Evolutionary conservation across 805 yeast species (phyloP), one percentile per base, ranked within the genome.

Genomic region (Sungouiozyma intestinalis): DNA sequence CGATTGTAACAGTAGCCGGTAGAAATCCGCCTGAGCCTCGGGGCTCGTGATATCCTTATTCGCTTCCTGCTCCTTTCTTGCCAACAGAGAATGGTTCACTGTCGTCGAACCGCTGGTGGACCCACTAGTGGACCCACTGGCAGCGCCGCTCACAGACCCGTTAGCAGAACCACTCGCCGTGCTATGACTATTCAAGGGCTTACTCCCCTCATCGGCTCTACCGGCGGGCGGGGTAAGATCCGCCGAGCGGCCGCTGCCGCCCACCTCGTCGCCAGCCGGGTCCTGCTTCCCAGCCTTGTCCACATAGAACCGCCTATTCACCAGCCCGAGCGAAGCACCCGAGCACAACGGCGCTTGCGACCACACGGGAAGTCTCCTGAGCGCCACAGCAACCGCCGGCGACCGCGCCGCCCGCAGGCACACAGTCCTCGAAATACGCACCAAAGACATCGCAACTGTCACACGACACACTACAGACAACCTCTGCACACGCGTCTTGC

Each of bases 21-120:
- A 92, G 55, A 92, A 90, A 43, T 76, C 80, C 1, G 94, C 88
- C 65, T 92, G 99, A 4, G 75, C 68, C 3, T 58, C 65, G 1
- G 97, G 74, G 60, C 85, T 81, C 38, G 69, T 63, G 37, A 85
- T 63, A 43, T 83, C 80, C 46, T 73, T 66, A 63, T 92, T 92
- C 35, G 99, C 99, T n/a, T 72, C 68, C 58, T 82, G 86, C 62
- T 92, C 99, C 57, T 78, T 73, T 4, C 67, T 60, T 4, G 85
- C 83, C 18, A 81, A 64, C 24, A 64, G 54, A 8, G 69, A 60
- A 45, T 63, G 65, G 14, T 63, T 54, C 2, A 54, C 54, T 7
- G 11, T 24, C 6, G 6, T 24, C 9, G 9, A 4, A 57, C 41
- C 11, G 21, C 47, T 31, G 36, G 36, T 32, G 29, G 15, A 13